Evolutionary conservation across 208 protist species (phyloP).

Genomic region (Leishmania gerbilli): DNA sequence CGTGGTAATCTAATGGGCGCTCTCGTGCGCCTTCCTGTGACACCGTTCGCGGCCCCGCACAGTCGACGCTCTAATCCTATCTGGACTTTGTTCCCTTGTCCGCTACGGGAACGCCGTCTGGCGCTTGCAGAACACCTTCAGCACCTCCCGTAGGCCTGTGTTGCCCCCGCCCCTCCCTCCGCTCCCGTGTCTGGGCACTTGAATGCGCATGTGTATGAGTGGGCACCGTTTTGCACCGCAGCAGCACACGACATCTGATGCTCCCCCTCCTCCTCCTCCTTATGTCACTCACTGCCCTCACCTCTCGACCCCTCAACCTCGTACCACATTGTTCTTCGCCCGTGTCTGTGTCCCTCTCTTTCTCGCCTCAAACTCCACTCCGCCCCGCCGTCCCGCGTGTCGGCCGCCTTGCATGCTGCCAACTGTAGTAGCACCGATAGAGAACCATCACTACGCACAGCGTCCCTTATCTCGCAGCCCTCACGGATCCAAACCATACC

Average conservation of each 20-base stretch:
- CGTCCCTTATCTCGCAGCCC: not conserved
- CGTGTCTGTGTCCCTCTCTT: not conserved
- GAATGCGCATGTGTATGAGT: not conserved
- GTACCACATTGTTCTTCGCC: not conserved
- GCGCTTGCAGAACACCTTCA: not conserved
- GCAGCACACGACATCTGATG: not conserved
- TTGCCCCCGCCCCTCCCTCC: not conserved
- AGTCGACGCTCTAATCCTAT: constrained; percentile 3
- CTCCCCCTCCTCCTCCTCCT: no score
- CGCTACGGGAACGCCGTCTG: not conserved
- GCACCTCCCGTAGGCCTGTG: not conserved
- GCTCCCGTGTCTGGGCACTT: not conserved
- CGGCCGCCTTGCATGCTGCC: not conserved
- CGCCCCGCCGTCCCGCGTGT: not conserved
- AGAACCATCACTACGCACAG: not conserved
- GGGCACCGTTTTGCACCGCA: not conserved
- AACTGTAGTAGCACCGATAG: not conserved
- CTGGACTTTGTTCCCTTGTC: not conserved
- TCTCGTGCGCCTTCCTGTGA: not conserved
- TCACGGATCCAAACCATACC: not conserved
- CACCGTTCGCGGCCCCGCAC: not conserved
- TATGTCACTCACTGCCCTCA: not conserved
- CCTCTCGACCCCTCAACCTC: not conserved
- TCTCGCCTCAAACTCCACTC: not conserved
- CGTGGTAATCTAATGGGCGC: not conserved